Conservation (phyloP, 306 rosid genomes). For the Morella rubra region DNA sequence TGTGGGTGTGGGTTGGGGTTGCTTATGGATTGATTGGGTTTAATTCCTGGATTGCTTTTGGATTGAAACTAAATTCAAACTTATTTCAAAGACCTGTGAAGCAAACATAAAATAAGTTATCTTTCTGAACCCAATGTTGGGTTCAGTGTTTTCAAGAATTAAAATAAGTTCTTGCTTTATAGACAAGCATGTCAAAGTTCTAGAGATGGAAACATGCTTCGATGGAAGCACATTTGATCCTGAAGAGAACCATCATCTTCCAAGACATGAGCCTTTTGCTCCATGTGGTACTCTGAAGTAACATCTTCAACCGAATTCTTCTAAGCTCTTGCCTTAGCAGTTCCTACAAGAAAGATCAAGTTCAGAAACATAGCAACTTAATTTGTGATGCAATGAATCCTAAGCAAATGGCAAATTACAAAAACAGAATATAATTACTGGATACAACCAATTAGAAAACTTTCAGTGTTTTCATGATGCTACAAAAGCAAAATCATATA, state of each 20-base stretch:
- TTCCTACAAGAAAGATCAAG: slow-evolving; percentile 45
- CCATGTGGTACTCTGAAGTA: too few relatives aligned
- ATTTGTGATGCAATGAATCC: neutral
- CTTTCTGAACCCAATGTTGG: slow-evolving; percentile 37
- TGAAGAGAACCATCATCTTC: slow-evolving; percentile 48
- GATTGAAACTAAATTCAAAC: too few relatives aligned
- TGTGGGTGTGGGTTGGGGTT: too few relatives aligned
- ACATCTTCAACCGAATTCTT: slow-evolving; percentile 46
- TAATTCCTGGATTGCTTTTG: too few relatives aligned
- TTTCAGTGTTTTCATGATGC: neutral
- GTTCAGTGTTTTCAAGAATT: slow-evolving; percentile 37
- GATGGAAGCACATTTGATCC: slow-evolving; percentile 38
- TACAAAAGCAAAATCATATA: neutral
- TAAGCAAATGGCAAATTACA: slow-evolving; percentile 13
- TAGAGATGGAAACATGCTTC: slow-evolving; percentile 44
- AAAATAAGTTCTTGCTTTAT: slow-evolving; percentile 43
- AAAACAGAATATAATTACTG: neutral
- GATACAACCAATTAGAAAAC: neutral
- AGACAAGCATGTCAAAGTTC: slow-evolving; percentile 46
- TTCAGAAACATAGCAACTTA: slow-evolving; percentile 10
- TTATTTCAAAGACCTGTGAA: too few relatives aligned
- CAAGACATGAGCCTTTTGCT: slow-evolving; percentile 35
- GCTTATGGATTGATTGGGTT: too few relatives aligned
- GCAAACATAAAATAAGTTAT: slow-evolving; percentile 25
- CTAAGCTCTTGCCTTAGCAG: slow-evolving; percentile 42